These are phyloP conservation scores for Apiospora arundinis DNA, from an alignment of 2,329 filamentous ascomycete genomes.

Conservation along the genomic window DNA sequence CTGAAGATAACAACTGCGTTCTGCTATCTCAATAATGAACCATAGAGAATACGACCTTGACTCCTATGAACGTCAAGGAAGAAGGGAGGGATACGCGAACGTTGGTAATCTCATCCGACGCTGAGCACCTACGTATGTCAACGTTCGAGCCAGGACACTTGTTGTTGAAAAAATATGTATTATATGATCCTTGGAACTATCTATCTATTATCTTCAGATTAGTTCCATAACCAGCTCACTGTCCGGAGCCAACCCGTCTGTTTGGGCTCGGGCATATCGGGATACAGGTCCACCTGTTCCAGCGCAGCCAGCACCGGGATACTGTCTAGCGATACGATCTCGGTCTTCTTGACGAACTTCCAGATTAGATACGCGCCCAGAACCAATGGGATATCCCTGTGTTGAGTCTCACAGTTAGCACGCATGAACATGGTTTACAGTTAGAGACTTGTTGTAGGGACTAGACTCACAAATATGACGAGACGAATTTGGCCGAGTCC, in stretches of 20 bases:
- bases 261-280: slow-evolving; percentile 39
- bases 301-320: slow-evolving; percentile 61
- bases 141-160: too few species aligned
- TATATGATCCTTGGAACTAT: neutral
- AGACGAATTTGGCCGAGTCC: slow-evolving; percentile 63
- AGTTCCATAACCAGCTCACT: slow-evolving; percentile 45
- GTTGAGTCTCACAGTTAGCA: neutral
- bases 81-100: too few species aligned
- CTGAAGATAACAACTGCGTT: neutral
- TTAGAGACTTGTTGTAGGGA: too few species aligned
- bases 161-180: neutral
- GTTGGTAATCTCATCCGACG: too few species aligned
- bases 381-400: slow-evolving; percentile 66
- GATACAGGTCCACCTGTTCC: slow-evolving; percentile 48
- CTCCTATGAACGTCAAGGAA: too few species aligned
- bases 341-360: slow-evolving; percentile 71
- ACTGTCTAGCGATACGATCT: slow-evolving; percentile 54
- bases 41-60: neutral
- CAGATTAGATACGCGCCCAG: slow-evolving; percentile 63
- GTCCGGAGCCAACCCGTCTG: slow-evolving; percentile 36
- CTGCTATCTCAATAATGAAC: neutral
- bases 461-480: slow-evolving; percentile 64
- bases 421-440: neutral
- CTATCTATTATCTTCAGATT: neutral
- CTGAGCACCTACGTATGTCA: too few species aligned